Evolutionary conservation across 2,329 filamentous ascomycete genomes (phyloP).

Genomic region (Neofusicoccum ribis): DNA sequence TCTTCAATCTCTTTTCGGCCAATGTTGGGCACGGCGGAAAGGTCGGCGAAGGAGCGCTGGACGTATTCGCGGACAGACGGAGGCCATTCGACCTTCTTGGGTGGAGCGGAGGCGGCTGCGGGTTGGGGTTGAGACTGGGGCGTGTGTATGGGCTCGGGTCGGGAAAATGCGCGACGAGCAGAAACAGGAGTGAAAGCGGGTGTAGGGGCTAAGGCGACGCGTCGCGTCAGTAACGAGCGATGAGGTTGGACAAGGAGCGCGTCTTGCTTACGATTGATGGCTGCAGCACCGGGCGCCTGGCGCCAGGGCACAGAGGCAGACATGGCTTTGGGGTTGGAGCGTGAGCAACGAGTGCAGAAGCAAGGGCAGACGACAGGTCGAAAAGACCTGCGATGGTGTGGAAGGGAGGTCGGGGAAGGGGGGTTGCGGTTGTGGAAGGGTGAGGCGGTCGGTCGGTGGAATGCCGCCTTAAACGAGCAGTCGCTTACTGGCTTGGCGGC

Average conservation of each 20-base stretch:
- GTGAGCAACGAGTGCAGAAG: constrained; percentile 13
- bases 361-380: not conserved
- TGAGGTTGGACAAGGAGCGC: not conserved
- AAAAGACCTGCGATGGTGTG: not conserved
- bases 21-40: constrained; percentile 55
- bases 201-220: not conserved
- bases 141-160: constrained; percentile 24
- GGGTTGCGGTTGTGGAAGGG: not conserved
- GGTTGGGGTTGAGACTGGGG: constrained; percentile 24
- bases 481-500: constrained; percentile 14
- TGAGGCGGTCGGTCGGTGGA: constrained; percentile 12
- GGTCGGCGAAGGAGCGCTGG: constrained; percentile 78
- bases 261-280: constrained; percentile 18
- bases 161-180: constrained; percentile 42
- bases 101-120: constrained; percentile 36
- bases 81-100: constrained; percentile 73
- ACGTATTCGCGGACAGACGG: constrained; percentile 84
- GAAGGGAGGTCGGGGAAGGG: not conserved
- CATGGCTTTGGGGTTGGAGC: not conserved
- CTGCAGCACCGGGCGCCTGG: constrained; percentile 9
- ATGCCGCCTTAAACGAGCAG: constrained; percentile 14
- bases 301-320: constrained; percentile 19
- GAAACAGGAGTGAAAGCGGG: constrained; percentile 36
- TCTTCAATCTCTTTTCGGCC: constrained; percentile 70
- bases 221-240: not conserved